Base-by-base conservation (phyloP, 78 protist genomes). In the Dictyostelium intermedium region DNA sequence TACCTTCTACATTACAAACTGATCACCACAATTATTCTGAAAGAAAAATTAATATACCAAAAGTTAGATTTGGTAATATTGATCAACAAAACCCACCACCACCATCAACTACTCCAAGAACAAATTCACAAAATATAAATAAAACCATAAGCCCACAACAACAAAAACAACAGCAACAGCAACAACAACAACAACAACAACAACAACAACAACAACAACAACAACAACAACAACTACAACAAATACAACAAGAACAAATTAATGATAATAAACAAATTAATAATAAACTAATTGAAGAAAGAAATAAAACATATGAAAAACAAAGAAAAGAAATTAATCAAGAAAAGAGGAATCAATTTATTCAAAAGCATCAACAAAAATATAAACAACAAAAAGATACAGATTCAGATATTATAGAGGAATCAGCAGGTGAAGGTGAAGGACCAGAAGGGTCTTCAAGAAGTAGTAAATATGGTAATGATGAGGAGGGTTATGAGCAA, bases 31-130 rank as follows among this genome's bases (percentile, higher is more conserved):
- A 72, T 34, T 72, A 72, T 72, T 27, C 79, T 16, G 79, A 72
- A 34, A 72, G 79, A 34, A 72, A 72, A 34, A 72, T 72, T 72
- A 72, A 72, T 34, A 72, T 72, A 32, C 63, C 82, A 77, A 77
- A 77, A 16, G 82, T 43, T n/a, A 77, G 60, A 34, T 77, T 43
- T 72, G 79, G 35, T 32, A 30, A 56, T 56, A 20, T 5, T 56
- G 27, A 56, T 0, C 39, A 70, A 25, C 77, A 13, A 9, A n/a
- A n/a, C n/a, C n/a, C n/a, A n/a, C n/a, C n/a, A n/a, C n/a, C 37
- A 66, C n/a, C 74, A 25, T 27, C 34, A 32, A 27, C 13, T 27
- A 66, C 30, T 25, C 74, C 30, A 27, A 23, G 35, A 23, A 32
- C 41, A 16, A 16, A 70, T 32, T 16, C 23, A 30, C 25, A 27